A percentile compares a stretch with the other conserved stretches of the same genome.
Evolutionary conservation across 2,329 filamentous ascomycete genomes (phyloP).

Genomic region (Aspergillus awamori): DNA sequence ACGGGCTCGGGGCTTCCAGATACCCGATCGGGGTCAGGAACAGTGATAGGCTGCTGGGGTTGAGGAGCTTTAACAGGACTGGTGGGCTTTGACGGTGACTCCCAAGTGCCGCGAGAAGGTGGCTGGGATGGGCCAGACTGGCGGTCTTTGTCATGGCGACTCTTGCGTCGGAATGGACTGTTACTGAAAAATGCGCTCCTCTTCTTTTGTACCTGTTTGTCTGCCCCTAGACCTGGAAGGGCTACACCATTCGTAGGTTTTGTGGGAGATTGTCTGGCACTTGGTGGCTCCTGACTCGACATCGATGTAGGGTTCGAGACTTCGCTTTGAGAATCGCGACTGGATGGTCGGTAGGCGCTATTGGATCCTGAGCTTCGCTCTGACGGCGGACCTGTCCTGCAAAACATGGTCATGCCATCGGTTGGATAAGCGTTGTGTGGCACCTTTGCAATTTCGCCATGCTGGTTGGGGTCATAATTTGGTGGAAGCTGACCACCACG

Average conservation of each 20-base stretch:
- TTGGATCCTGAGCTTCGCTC: slow-evolving; percentile 66
- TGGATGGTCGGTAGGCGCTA: slow-evolving; percentile 73
- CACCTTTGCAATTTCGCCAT: slow-evolving; percentile 66
- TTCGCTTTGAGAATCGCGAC: slow-evolving; percentile 86
- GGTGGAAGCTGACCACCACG: slow-evolving; percentile 46
- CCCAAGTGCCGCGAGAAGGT: slow-evolving; percentile 58
- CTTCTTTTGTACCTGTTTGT: slow-evolving; percentile 69
- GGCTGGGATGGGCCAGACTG: slow-evolving; percentile 40
- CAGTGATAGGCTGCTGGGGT: slow-evolving; percentile 14
- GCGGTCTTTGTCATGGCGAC: slow-evolving; percentile 71
- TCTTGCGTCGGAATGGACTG: slow-evolving; percentile 90
- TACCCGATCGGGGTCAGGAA: slow-evolving; percentile 26
- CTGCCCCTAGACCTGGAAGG: slow-evolving; percentile 54
- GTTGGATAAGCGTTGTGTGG: slow-evolving; percentile 92
- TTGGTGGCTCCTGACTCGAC: slow-evolving; percentile 79
- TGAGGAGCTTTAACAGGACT: slow-evolving; percentile 48
- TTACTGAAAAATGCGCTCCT: slow-evolving; percentile 90
- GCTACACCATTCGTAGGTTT: slow-evolving; percentile 57
- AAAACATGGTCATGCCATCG: slow-evolving; percentile 98
- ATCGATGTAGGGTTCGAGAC: slow-evolving; percentile 87
- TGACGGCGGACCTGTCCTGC: slow-evolving; percentile 73
- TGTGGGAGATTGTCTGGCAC: slow-evolving; percentile 71
- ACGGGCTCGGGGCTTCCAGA: slow-evolving; percentile 76
- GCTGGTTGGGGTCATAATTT: slow-evolving; percentile 61
- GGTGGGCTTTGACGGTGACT: slow-evolving; percentile 46